These are phyloP conservation scores for Botrytis deweyae DNA, from an alignment of 2,329 filamentous ascomycete species.

Conservation along the genomic window DNA sequence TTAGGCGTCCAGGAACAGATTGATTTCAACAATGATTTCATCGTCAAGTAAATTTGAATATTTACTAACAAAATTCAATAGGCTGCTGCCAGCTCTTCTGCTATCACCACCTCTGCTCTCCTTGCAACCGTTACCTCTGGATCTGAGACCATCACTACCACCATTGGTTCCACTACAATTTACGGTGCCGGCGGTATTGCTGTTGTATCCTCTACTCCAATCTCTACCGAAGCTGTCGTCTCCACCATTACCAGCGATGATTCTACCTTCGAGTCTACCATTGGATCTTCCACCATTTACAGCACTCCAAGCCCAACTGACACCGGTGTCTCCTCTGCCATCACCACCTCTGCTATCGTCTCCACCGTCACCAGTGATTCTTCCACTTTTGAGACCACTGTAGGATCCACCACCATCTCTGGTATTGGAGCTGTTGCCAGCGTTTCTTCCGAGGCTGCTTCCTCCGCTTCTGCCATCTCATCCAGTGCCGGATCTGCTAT, in stretches of 20 bases:
- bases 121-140: slow-evolving; percentile 25
- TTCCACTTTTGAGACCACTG: slow-evolving; percentile 26
- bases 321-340: slow-evolving; percentile 19
- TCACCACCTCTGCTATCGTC: slow-evolving; percentile 25
- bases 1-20: neutral
- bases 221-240: slow-evolving; percentile 34
- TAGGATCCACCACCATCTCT: slow-evolving; percentile 30
- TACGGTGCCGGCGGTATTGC: slow-evolving; percentile 24
- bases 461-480: slow-evolving; percentile 27
- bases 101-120: slow-evolving; percentile 30
- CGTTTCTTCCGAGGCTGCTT: slow-evolving; percentile 27
- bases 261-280: slow-evolving; percentile 30
- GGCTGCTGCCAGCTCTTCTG: slow-evolving; percentile 23
- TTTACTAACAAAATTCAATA: slow-evolving; percentile 13
- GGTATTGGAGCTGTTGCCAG: slow-evolving; percentile 22
- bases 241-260: slow-evolving; percentile 29
- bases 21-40: neutral
- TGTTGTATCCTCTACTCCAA: slow-evolving; percentile 20
- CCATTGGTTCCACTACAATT: slow-evolving; percentile 30
- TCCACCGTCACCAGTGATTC: slow-evolving; percentile 26
- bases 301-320: slow-evolving; percentile 17
- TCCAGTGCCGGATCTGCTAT: slow-evolving; percentile 30
- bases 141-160: slow-evolving; percentile 25
- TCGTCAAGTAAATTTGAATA: neutral
- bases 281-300: slow-evolving; percentile 35